These are phyloP conservation scores for Hypoxylon fuscum DNA, from an alignment of 495 filamentous ascomycete species.

Conservation along the genomic window DNA sequence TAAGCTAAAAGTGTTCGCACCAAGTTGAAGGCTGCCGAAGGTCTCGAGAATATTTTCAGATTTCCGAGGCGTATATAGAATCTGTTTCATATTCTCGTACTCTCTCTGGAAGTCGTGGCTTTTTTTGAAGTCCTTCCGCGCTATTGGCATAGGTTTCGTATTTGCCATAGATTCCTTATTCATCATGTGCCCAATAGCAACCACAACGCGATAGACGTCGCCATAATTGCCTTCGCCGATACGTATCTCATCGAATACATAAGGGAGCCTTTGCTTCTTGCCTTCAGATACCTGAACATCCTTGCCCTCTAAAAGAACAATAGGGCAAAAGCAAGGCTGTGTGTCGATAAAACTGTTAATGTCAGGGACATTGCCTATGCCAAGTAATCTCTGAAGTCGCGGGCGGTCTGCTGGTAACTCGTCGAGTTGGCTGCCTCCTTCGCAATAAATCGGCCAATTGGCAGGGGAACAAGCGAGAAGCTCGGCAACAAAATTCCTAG, in stretches of 20 bases:
- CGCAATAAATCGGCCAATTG: constrained; percentile 19
- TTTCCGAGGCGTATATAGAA: constrained; percentile 33
- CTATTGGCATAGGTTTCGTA: constrained; percentile 22
- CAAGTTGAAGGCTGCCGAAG: constrained; percentile 45
- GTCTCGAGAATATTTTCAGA: constrained; percentile 48
- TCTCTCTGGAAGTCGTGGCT: constrained; percentile 35
- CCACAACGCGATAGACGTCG: constrained; percentile 44
- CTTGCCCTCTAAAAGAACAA: constrained; percentile 42
- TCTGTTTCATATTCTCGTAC: constrained; percentile 45
- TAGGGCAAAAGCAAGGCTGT: constrained; percentile 48
- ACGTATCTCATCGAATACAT: constrained; percentile 36
- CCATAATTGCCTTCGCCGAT: constrained; percentile 41
- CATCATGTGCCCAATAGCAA: constrained; percentile 48
- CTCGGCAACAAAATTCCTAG: constrained; percentile 38
- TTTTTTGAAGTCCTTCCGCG: constrained; percentile 42
- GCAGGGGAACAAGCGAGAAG: constrained; percentile 29
- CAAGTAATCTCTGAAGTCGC: constrained; percentile 41
- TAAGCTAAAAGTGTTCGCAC: constrained; percentile 43
- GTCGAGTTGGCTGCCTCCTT: constrained; percentile 3
- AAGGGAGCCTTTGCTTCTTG: constrained; percentile 45
- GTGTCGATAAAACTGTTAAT: constrained; percentile 41
- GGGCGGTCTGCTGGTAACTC: constrained; percentile 20
- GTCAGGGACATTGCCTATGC: constrained; percentile 15
- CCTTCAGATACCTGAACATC: constrained; percentile 35
- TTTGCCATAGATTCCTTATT: constrained; percentile 32